Base-by-base conservation (phyloP, 2,329 filamentous ascomycete species). In the Penicillium sp. region DNA sequence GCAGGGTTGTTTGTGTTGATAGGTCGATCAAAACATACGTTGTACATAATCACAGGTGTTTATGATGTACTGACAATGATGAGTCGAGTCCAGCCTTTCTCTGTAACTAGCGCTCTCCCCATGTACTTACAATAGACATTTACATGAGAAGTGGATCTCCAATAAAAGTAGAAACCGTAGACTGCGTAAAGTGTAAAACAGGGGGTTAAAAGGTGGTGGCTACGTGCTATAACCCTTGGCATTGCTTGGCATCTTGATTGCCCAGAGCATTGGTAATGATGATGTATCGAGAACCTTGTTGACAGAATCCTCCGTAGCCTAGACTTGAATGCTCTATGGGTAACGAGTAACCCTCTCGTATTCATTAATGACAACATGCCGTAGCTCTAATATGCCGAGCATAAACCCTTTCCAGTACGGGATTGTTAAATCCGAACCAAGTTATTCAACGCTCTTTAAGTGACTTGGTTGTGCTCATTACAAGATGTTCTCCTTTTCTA, bases 1-100 rank as follows among this genome's bases (percentile, higher is more conserved):
- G 42, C 37, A 22, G 40, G 43, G 53, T 46, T 35, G 16, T 10
- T 30, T 57, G 38, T 59, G 48, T 52, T 33, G 28, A 60, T 37
- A 58, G 19, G 35, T 22, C 16, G 28, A 19, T 14, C n/a, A 42
- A 30, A 49, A 42, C 33, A 54, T 22, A 49, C 40, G 45, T 33
- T 59, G 58, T 60, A 64, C 49, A 58, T 57, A 61, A 33, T 60
- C 22, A 48, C 28, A 55, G 14, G 28, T 8, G 3, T 33, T 11
- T 33, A 51, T 51, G 28, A 22, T 51, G 14, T 33, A 48, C 54
- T 38, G 30, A 28, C 22, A 4, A 25, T 38, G 4, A 28, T 40
- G 22, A 28, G 30, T 48, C 37, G 6, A 30, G 8, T 22, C 14
- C 30, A 5, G n/a, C 14, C 8, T 2, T n/a, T 7, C n/a, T 6